Percentiles rank a stretch among this genome's conserved stretches.
Evolutionary conservation across 2,329 filamentous ascomycete genomes (phyloP).

Genomic region (Madurella fahalii): DNA sequence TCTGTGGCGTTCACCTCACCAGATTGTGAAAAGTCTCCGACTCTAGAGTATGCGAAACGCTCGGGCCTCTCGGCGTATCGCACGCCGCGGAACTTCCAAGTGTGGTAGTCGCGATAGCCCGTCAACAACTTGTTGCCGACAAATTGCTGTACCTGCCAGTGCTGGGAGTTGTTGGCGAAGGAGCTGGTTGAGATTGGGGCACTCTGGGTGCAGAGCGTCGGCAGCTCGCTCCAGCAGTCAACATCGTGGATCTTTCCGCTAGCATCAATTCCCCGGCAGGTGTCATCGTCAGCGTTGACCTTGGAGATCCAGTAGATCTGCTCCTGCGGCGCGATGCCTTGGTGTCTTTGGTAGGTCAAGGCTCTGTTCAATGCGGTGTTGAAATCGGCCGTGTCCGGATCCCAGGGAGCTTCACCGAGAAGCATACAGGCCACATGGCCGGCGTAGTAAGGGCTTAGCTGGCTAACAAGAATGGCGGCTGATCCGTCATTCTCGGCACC

Average conservation of each 20-base stretch:
- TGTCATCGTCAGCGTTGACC: conserved; percentile 2
- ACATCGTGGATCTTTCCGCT: conserved; percentile 35
- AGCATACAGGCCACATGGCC: conserved; percentile 18
- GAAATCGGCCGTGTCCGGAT: conserved; percentile 24
- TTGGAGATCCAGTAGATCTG: conserved; percentile 24
- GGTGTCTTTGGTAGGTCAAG: conserved; percentile 26
- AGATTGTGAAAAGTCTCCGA: conserved; percentile 19
- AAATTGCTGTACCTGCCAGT: conserved; percentile 28
- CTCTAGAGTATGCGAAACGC: conserved; percentile 29
- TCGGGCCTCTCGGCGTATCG: conserved; percentile 27
- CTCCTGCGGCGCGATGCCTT: conserved; percentile 12
- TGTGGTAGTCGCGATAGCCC: conserved; percentile 32
- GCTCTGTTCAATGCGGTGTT: conserved; percentile 17
- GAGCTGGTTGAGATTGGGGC: conserved; percentile 26
- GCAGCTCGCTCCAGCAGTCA: conserved; percentile 30
- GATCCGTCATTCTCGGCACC: conserved; percentile 22
- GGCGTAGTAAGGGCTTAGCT: conserved; percentile 19
- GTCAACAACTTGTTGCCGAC: conserved; percentile 26
- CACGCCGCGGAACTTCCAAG: conserved; percentile 33
- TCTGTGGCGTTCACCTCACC: conserved; percentile 26
- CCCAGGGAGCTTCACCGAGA: conserved; percentile 25
- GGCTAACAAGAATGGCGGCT: conserved; percentile 23
- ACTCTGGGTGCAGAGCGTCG: conserved; percentile 31
- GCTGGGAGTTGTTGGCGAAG: conserved; percentile 21
- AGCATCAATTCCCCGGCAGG: conserved; percentile 27